A percentile compares a stretch with the other conserved stretches of the same genome.
phyloP scores from a whole-genome alignment of 305 asterid species.

The Coffea humblotiana region DNA sequence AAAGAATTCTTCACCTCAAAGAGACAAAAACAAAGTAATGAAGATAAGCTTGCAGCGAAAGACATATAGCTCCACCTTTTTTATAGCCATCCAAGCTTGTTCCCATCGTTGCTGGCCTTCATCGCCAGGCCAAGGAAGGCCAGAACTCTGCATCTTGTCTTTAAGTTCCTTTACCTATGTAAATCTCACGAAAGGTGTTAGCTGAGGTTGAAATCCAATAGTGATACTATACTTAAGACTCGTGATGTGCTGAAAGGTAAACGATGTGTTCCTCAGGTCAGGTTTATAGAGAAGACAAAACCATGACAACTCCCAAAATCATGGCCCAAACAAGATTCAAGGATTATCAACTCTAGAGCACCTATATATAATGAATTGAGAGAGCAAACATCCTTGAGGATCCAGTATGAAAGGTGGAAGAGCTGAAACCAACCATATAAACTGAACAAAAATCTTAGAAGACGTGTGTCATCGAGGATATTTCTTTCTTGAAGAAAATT shows the following conservation, averaged over 20 bases:
- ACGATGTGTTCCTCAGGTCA: neutral
- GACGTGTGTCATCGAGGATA: neutral
- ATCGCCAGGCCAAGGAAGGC: slow-evolving; percentile 99
- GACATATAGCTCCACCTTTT: slow-evolving; percentile 53
- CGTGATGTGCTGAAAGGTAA: no score
- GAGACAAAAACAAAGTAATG: neutral
- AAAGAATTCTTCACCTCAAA: neutral
- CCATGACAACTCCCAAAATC: neutral
- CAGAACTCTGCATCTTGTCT: slow-evolving; percentile 83
- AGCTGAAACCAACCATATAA: neutral
- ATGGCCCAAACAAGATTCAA: neutral
- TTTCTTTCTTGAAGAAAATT: neutral
- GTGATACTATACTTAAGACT: neutral
- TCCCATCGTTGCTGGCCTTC: slow-evolving; percentile 94
- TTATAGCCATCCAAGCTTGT: slow-evolving; percentile 98
- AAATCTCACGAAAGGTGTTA: slow-evolving; percentile 1
- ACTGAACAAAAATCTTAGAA: neutral
- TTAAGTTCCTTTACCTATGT: slow-evolving; percentile 84
- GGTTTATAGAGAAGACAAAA: neutral
- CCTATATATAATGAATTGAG: neutral
- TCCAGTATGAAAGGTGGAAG: neutral
- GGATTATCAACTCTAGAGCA: neutral
- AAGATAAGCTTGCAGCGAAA: neutral
- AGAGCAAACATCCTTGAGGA: neutral
- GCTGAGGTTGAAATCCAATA: neutral